These are phyloP conservation scores for Durio zibethinus DNA, from an alignment of 345 rosid genomes.

Conservation along the genomic window DNA sequence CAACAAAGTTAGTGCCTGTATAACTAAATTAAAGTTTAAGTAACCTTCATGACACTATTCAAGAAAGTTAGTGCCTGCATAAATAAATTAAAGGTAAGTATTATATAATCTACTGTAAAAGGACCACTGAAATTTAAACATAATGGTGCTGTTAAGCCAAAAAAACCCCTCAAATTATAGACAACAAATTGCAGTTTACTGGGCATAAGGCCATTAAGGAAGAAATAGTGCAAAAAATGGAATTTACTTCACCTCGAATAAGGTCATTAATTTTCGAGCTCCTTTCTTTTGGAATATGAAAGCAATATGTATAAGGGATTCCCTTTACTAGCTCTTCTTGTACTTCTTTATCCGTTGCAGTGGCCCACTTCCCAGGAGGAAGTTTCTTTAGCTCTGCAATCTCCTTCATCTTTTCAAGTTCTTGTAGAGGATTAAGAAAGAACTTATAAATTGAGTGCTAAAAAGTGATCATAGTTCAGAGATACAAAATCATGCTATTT, in stretches of 20 bases:
- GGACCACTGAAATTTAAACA: background rate
- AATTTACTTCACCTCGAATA: conserved; percentile 83
- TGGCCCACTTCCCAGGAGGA: conserved; percentile 95
- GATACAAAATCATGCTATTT: background rate
- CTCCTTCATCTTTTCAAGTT: conserved; percentile 92
- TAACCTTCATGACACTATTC: too few relatives aligned
- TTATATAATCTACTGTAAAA: background rate
- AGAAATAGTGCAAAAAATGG: background rate
- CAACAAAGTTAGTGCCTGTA: conserved; percentile 37
- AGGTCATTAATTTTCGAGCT: conserved; percentile 75
- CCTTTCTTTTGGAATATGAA: conserved; percentile 78
- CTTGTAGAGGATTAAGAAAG: conserved; percentile 37
- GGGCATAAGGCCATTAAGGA: background rate
- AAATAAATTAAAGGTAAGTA: too few relatives aligned
- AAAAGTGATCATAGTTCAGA: background rate
- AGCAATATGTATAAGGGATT: conserved; percentile 75
- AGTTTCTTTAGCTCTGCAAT: conserved; percentile 61
- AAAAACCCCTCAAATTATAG: background rate
- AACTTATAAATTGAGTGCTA: background rate
- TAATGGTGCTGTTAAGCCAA: background rate
- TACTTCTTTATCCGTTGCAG: conserved; percentile 58
- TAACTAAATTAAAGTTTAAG: background rate
- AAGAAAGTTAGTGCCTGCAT: too few relatives aligned
- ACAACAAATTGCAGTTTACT: background rate
- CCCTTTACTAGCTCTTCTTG: conserved; percentile 77